Evolutionary conservation across 306 rosid species (phyloP).

Genomic region (Rosa multiflora): DNA sequence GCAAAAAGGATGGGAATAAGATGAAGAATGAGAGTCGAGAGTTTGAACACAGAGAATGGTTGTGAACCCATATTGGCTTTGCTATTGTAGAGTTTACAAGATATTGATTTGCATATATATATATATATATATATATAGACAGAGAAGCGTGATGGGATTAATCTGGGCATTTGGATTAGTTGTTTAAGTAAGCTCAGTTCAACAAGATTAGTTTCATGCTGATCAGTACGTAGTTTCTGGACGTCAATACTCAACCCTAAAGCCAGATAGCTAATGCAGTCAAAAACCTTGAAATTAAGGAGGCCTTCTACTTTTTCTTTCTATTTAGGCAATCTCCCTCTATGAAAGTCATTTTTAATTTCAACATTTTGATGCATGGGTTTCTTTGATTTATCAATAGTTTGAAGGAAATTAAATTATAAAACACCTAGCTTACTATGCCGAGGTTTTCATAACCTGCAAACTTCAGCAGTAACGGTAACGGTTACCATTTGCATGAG

Average conservation of each 20-base stretch:
- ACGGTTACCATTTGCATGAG: too few relatives aligned
- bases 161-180: neutral
- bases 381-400: too few relatives aligned
- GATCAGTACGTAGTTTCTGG: neutral
- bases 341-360: too few relatives aligned
- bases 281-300: neutral
- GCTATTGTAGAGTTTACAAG: neutral
- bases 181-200: neutral
- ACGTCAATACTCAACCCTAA: neutral
- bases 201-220: neutral
- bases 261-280: neutral
- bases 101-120: neutral
- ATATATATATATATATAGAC: neutral
- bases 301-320: too few relatives aligned
- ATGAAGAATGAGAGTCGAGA: conserved; percentile 1
- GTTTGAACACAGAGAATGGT: neutral
- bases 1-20: neutral
- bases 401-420: too few relatives aligned
- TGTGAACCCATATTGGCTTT: conserved; percentile 14
- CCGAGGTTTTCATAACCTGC: too few relatives aligned
- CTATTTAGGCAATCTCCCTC: too few relatives aligned
- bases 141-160: neutral
- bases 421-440: too few relatives aligned
- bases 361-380: too few relatives aligned
- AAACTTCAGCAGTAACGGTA: too few relatives aligned